These are phyloP conservation scores for Lodderomyces parapsilosis DNA, from an alignment of 1,139 yeast genomes.

Conservation along the genomic window DNA sequence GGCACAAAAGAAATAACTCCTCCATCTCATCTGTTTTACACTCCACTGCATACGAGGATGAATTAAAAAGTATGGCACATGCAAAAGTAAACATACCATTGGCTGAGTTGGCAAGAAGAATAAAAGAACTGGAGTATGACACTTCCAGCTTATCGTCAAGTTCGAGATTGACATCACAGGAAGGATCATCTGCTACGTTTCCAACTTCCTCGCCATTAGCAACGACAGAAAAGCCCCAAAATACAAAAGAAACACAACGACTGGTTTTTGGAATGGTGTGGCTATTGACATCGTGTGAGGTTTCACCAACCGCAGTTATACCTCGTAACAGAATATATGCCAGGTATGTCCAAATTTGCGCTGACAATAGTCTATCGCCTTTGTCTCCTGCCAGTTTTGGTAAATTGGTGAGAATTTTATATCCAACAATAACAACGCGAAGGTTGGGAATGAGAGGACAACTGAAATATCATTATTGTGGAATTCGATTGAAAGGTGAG, in stretches of 20 bases:
- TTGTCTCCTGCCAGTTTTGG: conserved; percentile 88
- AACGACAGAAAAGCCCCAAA: conserved; percentile 14
- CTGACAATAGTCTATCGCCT: conserved; percentile 64
- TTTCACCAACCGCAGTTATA: conserved; percentile 67
- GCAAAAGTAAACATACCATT: conserved; percentile 43
- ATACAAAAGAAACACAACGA: conserved; percentile 58
- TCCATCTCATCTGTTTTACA: conserved; percentile 30
- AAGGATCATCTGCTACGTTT: background rate
- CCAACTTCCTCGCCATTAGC: conserved; percentile 2
- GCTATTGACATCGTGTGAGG: conserved; percentile 69
- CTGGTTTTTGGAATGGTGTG: conserved; percentile 83
- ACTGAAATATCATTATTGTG: conserved; percentile 89
- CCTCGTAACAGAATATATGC: conserved; percentile 85
- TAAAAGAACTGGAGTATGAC: conserved; percentile 45
- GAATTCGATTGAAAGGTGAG: conserved; percentile 64
- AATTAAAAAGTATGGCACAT: conserved; percentile 49
- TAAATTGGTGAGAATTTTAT: conserved; percentile 69
- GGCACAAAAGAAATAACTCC: conserved; percentile 20
- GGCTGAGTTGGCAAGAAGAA: conserved; percentile 49
- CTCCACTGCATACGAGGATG: conserved; percentile 19
- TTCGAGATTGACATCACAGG: background rate
- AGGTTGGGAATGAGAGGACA: conserved; percentile 88
- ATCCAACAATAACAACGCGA: conserved; percentile 76
- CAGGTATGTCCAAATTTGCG: conserved; percentile 72
- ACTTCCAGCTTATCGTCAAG: conserved; percentile 10